phyloP scores from a whole-genome alignment of 164 flowering plant genomes.

The Piper betle region DNA sequence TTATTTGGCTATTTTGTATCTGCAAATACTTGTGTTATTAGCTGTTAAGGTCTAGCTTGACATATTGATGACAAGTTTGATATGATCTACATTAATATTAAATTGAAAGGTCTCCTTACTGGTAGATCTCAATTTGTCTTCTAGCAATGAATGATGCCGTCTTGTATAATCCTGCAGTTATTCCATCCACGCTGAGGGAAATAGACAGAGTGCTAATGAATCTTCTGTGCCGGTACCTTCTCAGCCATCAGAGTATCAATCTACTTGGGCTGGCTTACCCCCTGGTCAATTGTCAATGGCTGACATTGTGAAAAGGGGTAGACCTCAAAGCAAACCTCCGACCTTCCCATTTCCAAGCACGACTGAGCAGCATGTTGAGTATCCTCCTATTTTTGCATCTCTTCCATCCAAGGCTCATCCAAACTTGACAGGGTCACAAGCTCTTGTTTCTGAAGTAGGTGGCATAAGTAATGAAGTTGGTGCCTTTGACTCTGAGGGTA shows the following conservation, averaged over 20 bases:
- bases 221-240: conserved; percentile 31
- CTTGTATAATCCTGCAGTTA: conserved; percentile 37
- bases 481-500: conserved; percentile 15
- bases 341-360: conserved; percentile 12
- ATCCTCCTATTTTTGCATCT: conserved; percentile 18
- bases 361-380: conserved; percentile 23
- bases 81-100: too few relatives aligned
- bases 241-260: conserved; percentile 50
- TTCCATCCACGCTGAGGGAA: conserved; percentile 26
- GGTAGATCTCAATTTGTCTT: not conserved
- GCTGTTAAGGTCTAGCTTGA: too few relatives aligned
- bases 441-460: conserved; percentile 17
- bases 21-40: too few relatives aligned
- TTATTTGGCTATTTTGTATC: too few relatives aligned
- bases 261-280: conserved; percentile 55
- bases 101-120: too few relatives aligned
- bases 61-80: too few relatives aligned
- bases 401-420: conserved; percentile 17
- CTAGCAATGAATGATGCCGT: not conserved
- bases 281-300: conserved; percentile 96
- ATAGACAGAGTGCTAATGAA: conserved; percentile 15
- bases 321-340: conserved; percentile 51
- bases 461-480: conserved; percentile 28
- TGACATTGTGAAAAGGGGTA: conserved; percentile 96
- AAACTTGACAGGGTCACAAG: conserved; percentile 22